Percentiles rank a stretch among this genome's conserved stretches.
phyloP scores from a whole-genome alignment of 2,329 filamentous ascomycete species.

The Fusarium sp. region DNA sequence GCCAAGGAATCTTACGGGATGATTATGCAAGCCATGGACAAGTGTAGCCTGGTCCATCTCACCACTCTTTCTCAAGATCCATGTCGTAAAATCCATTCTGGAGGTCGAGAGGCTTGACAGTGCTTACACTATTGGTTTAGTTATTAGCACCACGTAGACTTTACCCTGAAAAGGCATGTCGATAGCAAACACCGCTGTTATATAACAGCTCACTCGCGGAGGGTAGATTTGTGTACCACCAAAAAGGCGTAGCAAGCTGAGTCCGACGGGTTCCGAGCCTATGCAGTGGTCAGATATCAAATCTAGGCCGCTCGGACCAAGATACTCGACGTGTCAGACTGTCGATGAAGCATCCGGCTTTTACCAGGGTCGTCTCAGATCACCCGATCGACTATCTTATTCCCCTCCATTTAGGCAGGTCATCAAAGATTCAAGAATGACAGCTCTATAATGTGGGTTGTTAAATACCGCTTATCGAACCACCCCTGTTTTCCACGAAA shows the following conservation, averaged over 20 bases:
- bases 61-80: neutral
- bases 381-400: slow-evolving; percentile 65
- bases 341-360: slow-evolving; percentile 67
- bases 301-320: slow-evolving; percentile 64
- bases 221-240: slow-evolving; percentile 56
- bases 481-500: slow-evolving; percentile 48
- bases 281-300: slow-evolving; percentile 65
- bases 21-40: slow-evolving; percentile 44
- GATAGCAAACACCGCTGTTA: neutral
- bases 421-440: neutral
- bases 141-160: rapidly evolving
- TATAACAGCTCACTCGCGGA: neutral
- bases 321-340: slow-evolving; percentile 53
- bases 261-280: slow-evolving; percentile 57
- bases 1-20: slow-evolving; percentile 33
- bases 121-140: neutral
- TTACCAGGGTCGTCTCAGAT: slow-evolving; percentile 65
- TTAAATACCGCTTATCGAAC: slow-evolving; percentile 39
- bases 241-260: slow-evolving; percentile 53
- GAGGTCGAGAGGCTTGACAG: neutral
- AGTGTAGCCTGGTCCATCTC: neutral
- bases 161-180: neutral
- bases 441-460: neutral
- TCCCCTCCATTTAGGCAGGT: slow-evolving; percentile 51
- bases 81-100: neutral